Percentiles rank a stretch among this genome's conserved stretches.
Evolutionary conservation across 768 basidiomycete genomes (phyloP).

Genomic region (Xerocomus brunneocitrinus): DNA sequence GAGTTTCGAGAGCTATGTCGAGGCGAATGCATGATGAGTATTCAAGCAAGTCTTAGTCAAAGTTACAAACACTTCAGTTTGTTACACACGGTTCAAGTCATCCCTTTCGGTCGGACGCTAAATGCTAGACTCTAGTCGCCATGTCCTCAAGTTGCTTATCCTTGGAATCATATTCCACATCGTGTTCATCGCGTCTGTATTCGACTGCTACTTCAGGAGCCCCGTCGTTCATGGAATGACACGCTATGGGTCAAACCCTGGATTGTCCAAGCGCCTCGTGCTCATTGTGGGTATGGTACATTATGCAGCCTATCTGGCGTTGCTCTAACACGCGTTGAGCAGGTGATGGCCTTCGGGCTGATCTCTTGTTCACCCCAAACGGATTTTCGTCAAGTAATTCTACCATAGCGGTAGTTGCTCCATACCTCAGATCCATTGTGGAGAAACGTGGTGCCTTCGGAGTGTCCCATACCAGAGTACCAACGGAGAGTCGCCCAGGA

Average conservation of each 20-base stretch:
- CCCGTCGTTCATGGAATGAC: slow-evolving; percentile 78
- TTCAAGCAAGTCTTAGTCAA: too few relatives aligned
- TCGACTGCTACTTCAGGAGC: slow-evolving; percentile 87
- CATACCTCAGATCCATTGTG: slow-evolving; percentile 64
- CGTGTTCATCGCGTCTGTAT: slow-evolving; percentile 64
- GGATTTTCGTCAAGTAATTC: slow-evolving; percentile 50
- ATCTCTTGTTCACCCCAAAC: slow-evolving; percentile 65
- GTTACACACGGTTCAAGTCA: not conserved
- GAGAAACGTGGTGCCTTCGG: slow-evolving; percentile 73
- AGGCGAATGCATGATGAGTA: too few relatives aligned
- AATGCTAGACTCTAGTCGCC: slow-evolving; percentile 14
- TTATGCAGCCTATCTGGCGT: not conserved
- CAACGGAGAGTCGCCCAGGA: slow-evolving; percentile 84
- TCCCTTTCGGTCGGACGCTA: not conserved
- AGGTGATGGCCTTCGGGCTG: slow-evolving; percentile 85
- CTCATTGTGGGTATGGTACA: slow-evolving; percentile 64
- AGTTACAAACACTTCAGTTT: too few relatives aligned
- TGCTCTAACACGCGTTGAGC: not conserved
- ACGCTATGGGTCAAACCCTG: slow-evolving; percentile 41
- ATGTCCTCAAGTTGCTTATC: slow-evolving; percentile 44
- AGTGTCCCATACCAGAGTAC: slow-evolving; percentile 80
- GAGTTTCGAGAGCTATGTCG: too few relatives aligned
- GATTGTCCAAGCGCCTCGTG: slow-evolving; percentile 68
- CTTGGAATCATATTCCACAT: slow-evolving; percentile 73
- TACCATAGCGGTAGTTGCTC: slow-evolving; percentile 61